These are phyloP conservation scores for Salvia miltiorrhiza DNA, from an alignment of 257 asterid species.

Conservation along the genomic window DNA sequence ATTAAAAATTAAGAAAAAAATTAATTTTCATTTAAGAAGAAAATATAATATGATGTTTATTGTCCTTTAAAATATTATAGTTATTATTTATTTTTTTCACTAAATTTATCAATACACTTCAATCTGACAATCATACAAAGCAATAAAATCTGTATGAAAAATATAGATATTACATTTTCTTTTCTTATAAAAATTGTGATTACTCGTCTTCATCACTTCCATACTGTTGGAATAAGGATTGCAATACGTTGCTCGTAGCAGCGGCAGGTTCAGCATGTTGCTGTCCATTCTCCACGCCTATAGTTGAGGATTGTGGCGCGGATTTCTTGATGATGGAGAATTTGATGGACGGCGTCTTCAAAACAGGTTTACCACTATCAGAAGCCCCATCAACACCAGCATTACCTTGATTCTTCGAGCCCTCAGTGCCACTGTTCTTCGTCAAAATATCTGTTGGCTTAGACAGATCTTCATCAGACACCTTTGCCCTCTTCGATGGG, in stretches of 20 bases:
- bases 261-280: constrained; percentile 10
- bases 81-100: too few relatives aligned
- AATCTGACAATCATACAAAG: not conserved
- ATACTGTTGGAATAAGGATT: constrained; percentile 53
- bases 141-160: not conserved
- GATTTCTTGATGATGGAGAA: constrained; percentile 51
- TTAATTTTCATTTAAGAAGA: too few relatives aligned
- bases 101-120: not conserved
- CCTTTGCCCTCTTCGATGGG: constrained; percentile 45
- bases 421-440: constrained; percentile 23
- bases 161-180: not conserved
- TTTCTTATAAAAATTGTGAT: not conserved
- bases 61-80: too few relatives aligned
- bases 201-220: constrained; percentile 55
- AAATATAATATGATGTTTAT: too few relatives aligned
- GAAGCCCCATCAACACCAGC: constrained; percentile 20
- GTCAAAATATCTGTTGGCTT: constrained; percentile 47
- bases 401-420: constrained; percentile 33
- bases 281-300: not conserved
- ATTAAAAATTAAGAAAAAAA: too few relatives aligned
- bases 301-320: not conserved
- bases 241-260: constrained; percentile 33
- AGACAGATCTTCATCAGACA: constrained; percentile 25
- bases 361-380: constrained; percentile 23
- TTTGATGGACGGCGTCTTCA: constrained; percentile 34